Base-by-base conservation (phyloP, 352 stramenopile genomes). In the Pythium aristosporum region DNA sequence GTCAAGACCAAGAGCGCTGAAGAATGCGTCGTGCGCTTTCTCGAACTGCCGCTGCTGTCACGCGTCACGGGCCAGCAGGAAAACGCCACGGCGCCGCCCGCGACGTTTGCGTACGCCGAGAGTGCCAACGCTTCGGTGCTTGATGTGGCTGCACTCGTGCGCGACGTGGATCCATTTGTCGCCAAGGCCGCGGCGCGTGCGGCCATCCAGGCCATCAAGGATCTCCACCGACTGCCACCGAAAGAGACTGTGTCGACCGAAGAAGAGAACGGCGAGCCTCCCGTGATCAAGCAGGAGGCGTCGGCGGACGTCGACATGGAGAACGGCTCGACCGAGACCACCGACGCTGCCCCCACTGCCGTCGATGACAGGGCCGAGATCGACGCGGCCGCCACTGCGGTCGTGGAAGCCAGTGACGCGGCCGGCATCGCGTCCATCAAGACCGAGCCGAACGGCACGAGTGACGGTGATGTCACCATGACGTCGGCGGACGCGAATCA, bases 1-100 rank as follows among this genome's bases (percentile, higher is more conserved):
- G 75, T 94, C 9, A 71, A 73, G 43, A 80, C 71, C 36, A 92
- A 91, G 68, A 85, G 77, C 16, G 77, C 83, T 4, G 76, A 91
- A n/a, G 80, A 91, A 50, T 94, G 83, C 52, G 65, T 94, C 59
- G 57, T 91, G 50, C 83, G 88, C 37, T 94, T 94, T 68, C 72
- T 94, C 11, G 75, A 91, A 67, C 60, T 91, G 53, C 80, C 83
- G 11, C 66, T 94, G 51, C 64, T 90, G 28, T 59, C 79, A 32
- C 69, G 75, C 34, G 62, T 67, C 44, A 36, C 36, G 43, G 16
- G 37, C 57, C 49, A n/a, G 23, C 21, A 11, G 16, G 18, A n/a
- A 5, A 42, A 23, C 15, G 15, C 7, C 23, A 13, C 25, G 13
- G 54, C 63, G n/a, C 50, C 79, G 43, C 69, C 25, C 25, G 25